Evolutionary conservation across 495 filamentous ascomycete genomes (phyloP).

Genomic region (Gamarada debralockiae): DNA sequence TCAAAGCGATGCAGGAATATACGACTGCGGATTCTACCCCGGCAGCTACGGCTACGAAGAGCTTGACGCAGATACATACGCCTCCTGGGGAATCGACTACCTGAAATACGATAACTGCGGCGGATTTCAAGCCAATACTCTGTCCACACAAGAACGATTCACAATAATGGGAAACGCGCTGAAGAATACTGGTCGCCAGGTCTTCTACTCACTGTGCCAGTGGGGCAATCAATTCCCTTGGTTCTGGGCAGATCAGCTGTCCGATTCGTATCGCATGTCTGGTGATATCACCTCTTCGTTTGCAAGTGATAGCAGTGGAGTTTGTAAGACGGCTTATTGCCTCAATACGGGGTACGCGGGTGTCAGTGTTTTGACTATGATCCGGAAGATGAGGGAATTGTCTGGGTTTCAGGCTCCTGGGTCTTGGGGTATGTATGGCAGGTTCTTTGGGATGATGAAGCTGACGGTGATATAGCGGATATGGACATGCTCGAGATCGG

Average conservation of each 20-base stretch:
- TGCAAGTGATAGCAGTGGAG: constrained; percentile 17
- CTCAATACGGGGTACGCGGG: constrained; percentile 30
- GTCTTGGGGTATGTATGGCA: too few species aligned
- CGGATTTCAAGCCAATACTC: constrained; percentile 19
- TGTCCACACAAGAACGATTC: constrained; percentile 5
- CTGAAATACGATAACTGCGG: constrained; percentile 34
- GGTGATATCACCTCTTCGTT: constrained; percentile 36
- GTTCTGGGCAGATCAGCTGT: constrained; percentile 26
- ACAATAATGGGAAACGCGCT: constrained; percentile 30
- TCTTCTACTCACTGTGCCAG: constrained; percentile 32
- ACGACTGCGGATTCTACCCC: constrained; percentile 27
- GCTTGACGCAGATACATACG: constrained; percentile 31
- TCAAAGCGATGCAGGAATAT: constrained; percentile 12
- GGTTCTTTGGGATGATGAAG: too few species aligned
- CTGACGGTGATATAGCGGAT: constrained; percentile 17
- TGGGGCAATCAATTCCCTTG: constrained; percentile 31
- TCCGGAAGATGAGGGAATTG: constrained; percentile 29
- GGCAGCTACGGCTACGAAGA: constrained; percentile 33
- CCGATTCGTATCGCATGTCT: constrained; percentile 29
- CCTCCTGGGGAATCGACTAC: constrained; percentile 31
- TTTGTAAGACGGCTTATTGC: constrained; percentile 29
- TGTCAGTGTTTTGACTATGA: constrained; percentile 31
- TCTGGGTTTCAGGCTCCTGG: constrained; percentile 22
- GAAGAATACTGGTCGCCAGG: constrained; percentile 25
- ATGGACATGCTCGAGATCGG: constrained; percentile 48